Base-by-base conservation (phyloP, 495 filamentous ascomycete genomes). In the Amniculicola lignicola region DNA sequence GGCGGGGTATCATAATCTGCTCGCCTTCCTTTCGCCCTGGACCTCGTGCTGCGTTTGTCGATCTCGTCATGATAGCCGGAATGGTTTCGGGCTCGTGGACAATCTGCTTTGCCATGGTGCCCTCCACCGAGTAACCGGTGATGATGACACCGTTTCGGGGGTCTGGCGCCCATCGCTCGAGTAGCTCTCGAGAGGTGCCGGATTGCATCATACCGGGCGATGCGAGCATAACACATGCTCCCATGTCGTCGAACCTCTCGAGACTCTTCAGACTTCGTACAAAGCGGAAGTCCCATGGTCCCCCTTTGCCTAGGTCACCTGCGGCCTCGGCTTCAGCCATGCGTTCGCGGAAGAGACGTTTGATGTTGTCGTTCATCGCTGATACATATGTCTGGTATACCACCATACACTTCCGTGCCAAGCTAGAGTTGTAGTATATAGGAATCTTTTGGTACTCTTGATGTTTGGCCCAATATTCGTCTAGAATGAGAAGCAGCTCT, bases 321-420 rank as follows among this genome's bases (percentile, higher is more conserved):
- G 80, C 79, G 2, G 82, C 82, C 70, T 93, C 90, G 33, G 88
- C 88, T 70, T 95, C 89, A 3, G 85, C 87, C 83, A 90, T 88
- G 23, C 88, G 80, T 65, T 92, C 85, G 16, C 87, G 78, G 73
- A 94, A 95, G 6, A 93, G 78, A 2, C 87, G 80, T 66, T 95
- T 96, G 72, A 98, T 97, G 63, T 95, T 96, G 68, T 96, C 92
- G 67, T 98, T 98, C 93, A 98, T 98, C 22, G 90, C 88, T 47
- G 88, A 86, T 54, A 96, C 87, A 65, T 96, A 97, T 1, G 93
- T 98, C 70, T 96, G 92, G 66, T 98, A 98, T 4, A 98, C 90
- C 15, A 95, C 81, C 93, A 98, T 98, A 67, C 93, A 98, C 69
- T 95, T 93, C 59, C 92, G 76, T 1, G 93, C 93, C 41, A 96